Evolutionary conservation across 2,329 filamentous ascomycete species (phyloP).

Genomic region (Colletotrichum cereale): DNA sequence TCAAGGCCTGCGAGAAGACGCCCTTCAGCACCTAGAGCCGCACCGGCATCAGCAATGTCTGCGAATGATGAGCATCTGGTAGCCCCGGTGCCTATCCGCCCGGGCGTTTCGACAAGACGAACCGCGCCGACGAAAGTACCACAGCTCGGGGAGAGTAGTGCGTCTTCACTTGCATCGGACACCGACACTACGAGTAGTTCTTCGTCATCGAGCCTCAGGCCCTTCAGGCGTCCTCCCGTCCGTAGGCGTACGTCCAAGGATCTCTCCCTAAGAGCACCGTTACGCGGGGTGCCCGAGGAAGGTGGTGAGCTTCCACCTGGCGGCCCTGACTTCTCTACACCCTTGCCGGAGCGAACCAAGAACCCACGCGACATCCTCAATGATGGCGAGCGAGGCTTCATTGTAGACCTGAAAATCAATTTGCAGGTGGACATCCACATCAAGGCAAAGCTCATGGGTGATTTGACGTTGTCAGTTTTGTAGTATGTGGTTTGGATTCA

Average conservation of each 20-base stretch:
- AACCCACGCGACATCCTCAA: slow-evolving; percentile 35
- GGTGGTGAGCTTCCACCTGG: slow-evolving; percentile 24
- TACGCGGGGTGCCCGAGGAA: slow-evolving; percentile 11
- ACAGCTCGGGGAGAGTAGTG: slow-evolving; percentile 19
- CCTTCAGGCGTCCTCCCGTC: slow-evolving; percentile 26
- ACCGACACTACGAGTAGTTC: slow-evolving; percentile 35
- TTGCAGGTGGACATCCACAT: slow-evolving; percentile 31
- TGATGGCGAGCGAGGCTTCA: slow-evolving; percentile 36
- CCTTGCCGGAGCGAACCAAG: slow-evolving; percentile 27
- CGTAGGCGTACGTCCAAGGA: slow-evolving; percentile 22
- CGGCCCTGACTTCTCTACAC: slow-evolving; percentile 22
- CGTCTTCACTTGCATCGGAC: slow-evolving; percentile 19
- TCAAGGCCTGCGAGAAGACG: slow-evolving; percentile 18
- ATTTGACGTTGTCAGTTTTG: slow-evolving; percentile 33
- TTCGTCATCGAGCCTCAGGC: slow-evolving; percentile 21
- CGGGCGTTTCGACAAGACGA: slow-evolving; percentile 12
- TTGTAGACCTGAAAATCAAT: slow-evolving; percentile 33
- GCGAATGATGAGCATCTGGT: slow-evolving; percentile 28
- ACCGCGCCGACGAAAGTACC: slow-evolving; percentile 20
- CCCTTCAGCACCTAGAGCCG: not conserved
- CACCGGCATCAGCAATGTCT: slow-evolving; percentile 19
- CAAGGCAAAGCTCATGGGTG: slow-evolving; percentile 33
- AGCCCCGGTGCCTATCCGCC: slow-evolving; percentile 26
- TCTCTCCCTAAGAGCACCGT: slow-evolving; percentile 24
- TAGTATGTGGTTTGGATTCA: slow-evolving; percentile 3